These are phyloP conservation scores for Sapria himalayana DNA, from an alignment of 345 rosid species.

Conservation along the genomic window DNA sequence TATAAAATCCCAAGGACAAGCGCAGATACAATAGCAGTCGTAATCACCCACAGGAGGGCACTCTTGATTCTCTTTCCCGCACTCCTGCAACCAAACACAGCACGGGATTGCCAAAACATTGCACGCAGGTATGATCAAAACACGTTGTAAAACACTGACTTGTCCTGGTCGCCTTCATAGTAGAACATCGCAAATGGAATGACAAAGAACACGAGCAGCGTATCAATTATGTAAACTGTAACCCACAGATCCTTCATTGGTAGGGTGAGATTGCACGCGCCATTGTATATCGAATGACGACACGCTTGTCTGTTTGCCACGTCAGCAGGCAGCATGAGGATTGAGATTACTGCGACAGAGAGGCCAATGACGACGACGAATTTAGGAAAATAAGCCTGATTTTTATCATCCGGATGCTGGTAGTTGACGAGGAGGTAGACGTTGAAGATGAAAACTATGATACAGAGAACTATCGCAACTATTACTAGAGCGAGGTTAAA, in stretches of 20 bases:
- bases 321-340: constrained; percentile 95
- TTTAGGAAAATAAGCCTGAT: constrained; percentile 97
- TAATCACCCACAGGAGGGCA: constrained; percentile 62
- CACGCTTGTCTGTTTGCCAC: constrained; percentile 99
- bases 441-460: constrained; percentile 70
- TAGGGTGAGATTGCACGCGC: constrained; percentile 79
- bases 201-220: constrained; percentile 75
- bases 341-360: constrained; percentile 68
- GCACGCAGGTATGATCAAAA: neutral
- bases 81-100: constrained; percentile 27
- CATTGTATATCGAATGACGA: constrained; percentile 69
- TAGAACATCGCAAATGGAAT: constrained; percentile 96
- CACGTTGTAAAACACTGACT: constrained; percentile 25
- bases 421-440: constrained; percentile 89
- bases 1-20: constrained; percentile 79
- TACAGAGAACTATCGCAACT: constrained; percentile 78
- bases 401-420: constrained; percentile 97
- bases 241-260: constrained; percentile 99
- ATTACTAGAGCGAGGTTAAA: constrained; percentile 97
- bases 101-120: neutral
- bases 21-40: constrained; percentile 62
- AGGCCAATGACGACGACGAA: constrained; percentile 88
- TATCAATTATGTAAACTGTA: constrained; percentile 60
- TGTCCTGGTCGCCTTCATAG: constrained; percentile 99
- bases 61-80: constrained; percentile 69